phyloP scores from a whole-genome alignment of 1,284 basidiomycete genomes.

The Agroathelia rolfsii region DNA sequence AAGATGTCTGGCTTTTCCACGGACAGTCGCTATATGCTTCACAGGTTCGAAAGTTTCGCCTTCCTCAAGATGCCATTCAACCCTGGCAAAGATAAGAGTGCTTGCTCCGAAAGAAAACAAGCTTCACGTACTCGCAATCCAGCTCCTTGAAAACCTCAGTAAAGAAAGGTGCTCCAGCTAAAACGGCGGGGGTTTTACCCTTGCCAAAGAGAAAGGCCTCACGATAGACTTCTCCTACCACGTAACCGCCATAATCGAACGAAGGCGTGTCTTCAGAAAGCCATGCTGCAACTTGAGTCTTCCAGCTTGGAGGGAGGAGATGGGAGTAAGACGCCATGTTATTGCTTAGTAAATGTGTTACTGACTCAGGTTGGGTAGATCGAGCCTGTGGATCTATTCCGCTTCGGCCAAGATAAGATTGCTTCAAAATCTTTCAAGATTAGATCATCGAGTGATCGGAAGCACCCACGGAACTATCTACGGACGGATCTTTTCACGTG shows the following conservation, averaged over 20 bases:
- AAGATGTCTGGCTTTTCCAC: constrained; percentile 79
- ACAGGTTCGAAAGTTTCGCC: constrained; percentile 73
- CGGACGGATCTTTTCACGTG: no score
- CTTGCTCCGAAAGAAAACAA: constrained; percentile 2
- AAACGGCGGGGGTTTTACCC: constrained; percentile 62
- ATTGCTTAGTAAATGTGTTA: no score
- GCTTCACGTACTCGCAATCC: constrained; percentile 75
- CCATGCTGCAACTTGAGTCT: constrained; percentile 73
- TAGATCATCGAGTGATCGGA: no score
- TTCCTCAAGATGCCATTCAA: constrained; percentile 89
- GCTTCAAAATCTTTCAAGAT: no score
- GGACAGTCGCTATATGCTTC: constrained; percentile 87
- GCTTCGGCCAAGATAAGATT: no score
- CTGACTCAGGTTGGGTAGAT: no score
- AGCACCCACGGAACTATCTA: no score
- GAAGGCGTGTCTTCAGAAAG: constrained; percentile 91
- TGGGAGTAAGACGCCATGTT: constrained; percentile 61
- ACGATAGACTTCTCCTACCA: constrained; percentile 85
- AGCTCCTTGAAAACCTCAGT: constrained; percentile 88
- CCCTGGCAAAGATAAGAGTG: constrained; percentile 35
- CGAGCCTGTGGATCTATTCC: no score
- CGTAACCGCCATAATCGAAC: constrained; percentile 96
- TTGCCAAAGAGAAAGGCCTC: constrained; percentile 90
- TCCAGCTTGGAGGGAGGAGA: constrained; percentile 88
- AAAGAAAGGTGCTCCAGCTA: constrained; percentile 95